Conservation (phyloP, 2,329 filamentous ascomycete species). For the Volutella citrinella region DNA sequence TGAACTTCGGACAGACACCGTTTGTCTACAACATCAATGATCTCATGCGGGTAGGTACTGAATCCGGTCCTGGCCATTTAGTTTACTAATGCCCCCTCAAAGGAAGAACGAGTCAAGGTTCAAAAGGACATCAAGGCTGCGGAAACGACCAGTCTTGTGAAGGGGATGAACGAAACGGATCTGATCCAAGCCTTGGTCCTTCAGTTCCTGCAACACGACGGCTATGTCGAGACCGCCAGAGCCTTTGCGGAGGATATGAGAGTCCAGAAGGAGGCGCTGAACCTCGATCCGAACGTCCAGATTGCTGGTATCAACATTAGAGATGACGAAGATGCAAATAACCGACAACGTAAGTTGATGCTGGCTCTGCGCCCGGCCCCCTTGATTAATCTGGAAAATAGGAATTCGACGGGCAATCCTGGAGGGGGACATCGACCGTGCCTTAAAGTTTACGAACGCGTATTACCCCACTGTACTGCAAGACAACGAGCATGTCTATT, state of each 20-base stretch:
- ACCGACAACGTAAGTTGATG: constrained; percentile 69
- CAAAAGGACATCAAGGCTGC: constrained; percentile 56
- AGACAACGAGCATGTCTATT: constrained; percentile 80
- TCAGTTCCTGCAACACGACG: constrained; percentile 91
- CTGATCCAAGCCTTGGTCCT: constrained; percentile 78
- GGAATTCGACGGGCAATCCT: constrained; percentile 84
- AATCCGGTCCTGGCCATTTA: too few species aligned
- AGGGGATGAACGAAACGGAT: constrained; percentile 66
- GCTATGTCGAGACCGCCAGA: constrained; percentile 88
- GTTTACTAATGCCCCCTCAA: too few species aligned
- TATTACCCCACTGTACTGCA: constrained; percentile 80
- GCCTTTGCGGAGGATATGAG: constrained; percentile 83
- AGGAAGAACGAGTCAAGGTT: constrained; percentile 61
- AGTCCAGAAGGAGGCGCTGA: constrained; percentile 68
- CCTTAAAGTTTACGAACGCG: constrained; percentile 74
- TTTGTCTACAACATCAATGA: constrained; percentile 92
- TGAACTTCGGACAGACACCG: constrained; percentile 68
- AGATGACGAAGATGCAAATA: constrained; percentile 82
- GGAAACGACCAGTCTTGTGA: constrained; percentile 59
- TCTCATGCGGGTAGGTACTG: constrained; percentile 70
- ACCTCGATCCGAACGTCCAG: constrained; percentile 50
- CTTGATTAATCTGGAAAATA: constrained; percentile 39
- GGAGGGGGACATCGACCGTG: constrained; percentile 87
- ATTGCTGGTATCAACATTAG: constrained; percentile 62
- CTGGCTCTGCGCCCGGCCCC: background rate